Conservation (phyloP, 305 asterid genomes). For the Fraxinus velutina region DNA sequence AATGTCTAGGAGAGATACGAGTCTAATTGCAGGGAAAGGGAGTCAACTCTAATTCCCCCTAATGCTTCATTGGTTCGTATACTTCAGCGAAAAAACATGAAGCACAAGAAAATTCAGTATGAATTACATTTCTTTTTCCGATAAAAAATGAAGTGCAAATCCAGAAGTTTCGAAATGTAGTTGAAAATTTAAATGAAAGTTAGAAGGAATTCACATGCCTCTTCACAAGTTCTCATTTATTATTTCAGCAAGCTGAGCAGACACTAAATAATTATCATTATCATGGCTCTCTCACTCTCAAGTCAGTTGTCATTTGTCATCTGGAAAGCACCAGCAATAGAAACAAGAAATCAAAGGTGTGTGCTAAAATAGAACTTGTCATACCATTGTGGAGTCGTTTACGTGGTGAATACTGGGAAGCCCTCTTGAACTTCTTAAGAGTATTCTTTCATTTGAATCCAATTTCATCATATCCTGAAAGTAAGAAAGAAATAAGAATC, state of each 20-base stretch:
- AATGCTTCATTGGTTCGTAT: not conserved
- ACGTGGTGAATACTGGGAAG: conserved; percentile 83
- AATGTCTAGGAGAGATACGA: not conserved
- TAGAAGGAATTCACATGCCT: not conserved
- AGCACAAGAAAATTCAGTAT: not conserved
- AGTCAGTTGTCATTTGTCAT: not conserved
- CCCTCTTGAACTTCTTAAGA: conserved; percentile 65
- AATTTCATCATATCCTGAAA: conserved; percentile 89
- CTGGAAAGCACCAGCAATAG: not conserved
- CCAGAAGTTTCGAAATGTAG: not conserved
- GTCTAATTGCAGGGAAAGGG: not conserved
- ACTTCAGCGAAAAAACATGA: not conserved
- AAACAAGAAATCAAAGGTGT: not conserved
- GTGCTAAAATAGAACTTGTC: conserved; percentile 4
- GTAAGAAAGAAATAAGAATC: conserved; percentile 15
- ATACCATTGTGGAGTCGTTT: conserved; percentile 71
- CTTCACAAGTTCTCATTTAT: not conserved
- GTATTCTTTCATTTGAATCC: conserved; percentile 63
- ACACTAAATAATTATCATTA: not conserved
- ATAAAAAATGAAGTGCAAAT: not conserved
- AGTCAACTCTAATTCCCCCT: not conserved
- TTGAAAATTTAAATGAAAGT: not conserved
- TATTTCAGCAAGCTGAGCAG: not conserved
- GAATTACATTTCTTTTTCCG: not conserved
- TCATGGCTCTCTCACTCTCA: not conserved